A percentile compares a stretch with the other conserved stretches of the same genome.
Evolutionary conservation across 257 asterid genomes (phyloP).

Genomic region (Solanum ossicruentum): DNA sequence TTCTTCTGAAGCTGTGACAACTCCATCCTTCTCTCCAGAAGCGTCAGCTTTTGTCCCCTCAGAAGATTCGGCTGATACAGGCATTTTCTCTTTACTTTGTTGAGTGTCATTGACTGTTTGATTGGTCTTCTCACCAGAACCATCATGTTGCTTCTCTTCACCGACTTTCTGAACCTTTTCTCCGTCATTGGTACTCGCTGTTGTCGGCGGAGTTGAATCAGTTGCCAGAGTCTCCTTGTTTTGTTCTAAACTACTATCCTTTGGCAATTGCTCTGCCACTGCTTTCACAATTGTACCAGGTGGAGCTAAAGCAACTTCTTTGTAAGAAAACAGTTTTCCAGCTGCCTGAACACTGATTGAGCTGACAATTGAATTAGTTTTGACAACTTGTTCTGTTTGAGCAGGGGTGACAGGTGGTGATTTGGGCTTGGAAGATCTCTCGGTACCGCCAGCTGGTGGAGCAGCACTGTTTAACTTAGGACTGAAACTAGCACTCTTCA

Average conservation of each 20-base stretch:
- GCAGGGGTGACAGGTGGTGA: constrained; percentile 52
- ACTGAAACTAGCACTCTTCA: constrained; percentile 46
- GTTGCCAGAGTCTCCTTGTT: constrained; percentile 12
- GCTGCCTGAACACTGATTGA: constrained; percentile 59
- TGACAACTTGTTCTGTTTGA: constrained; percentile 31
- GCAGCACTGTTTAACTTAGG: constrained; percentile 32
- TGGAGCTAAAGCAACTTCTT: constrained; percentile 84
- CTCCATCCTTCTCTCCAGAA: constrained; percentile 18
- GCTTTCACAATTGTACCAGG: constrained; percentile 84
- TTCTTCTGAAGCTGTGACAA: constrained; percentile 3
- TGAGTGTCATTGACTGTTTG: constrained; percentile 9
- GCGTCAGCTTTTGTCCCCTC: constrained; percentile 3
- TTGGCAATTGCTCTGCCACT: constrained; percentile 38
- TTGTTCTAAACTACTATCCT: constrained; percentile 24
- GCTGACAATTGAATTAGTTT: constrained; percentile 31
- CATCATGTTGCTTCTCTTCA: constrained; percentile 18
- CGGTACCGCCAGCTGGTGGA: constrained; percentile 21
- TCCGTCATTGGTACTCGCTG: constrained; percentile 1
- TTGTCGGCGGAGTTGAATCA: constrained; percentile 1
- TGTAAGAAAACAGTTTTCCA: constrained; percentile 73
- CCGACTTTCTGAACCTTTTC: constrained; percentile 12
- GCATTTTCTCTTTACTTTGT: constrained; percentile 4
- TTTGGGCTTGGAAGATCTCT: constrained; percentile 30
- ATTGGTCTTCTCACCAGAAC: constrained; percentile 6
- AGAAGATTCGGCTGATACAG: constrained; percentile 1